Conservation (phyloP, 306 rosid species). For the Morella rubra region DNA sequence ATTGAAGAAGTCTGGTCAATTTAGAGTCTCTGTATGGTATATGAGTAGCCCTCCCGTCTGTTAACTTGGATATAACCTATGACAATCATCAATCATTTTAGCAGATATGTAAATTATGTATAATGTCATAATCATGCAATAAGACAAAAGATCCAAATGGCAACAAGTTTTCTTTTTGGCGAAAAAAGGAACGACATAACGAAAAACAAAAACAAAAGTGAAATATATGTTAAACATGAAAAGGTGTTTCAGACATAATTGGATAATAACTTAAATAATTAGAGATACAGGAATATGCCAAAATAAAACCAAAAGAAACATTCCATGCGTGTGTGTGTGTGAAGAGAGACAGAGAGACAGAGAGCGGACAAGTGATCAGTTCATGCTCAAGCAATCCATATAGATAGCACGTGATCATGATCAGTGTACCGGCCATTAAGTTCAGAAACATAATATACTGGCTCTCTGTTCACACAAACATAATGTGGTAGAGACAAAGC, state of each 20-base stretch:
- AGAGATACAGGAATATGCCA: background rate
- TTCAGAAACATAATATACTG: background rate
- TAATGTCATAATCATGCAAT: conserved; percentile 4
- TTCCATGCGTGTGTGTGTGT: background rate
- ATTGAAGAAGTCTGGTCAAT: conserved; percentile 91
- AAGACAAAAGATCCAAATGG: background rate
- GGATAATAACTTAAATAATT: background rate
- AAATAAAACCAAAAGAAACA: background rate
- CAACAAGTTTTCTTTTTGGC: background rate
- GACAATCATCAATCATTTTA: conserved; percentile 33
- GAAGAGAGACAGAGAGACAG: background rate
- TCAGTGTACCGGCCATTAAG: background rate
- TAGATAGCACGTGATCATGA: background rate
- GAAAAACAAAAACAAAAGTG: background rate
- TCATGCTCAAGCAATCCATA: background rate
- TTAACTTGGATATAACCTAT: conserved; percentile 94
- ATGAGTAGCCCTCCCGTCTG: conserved; percentile 86
- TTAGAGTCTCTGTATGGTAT: conserved; percentile 96
- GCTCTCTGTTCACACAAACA: background rate
- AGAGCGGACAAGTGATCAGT: background rate
- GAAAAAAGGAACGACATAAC: background rate
- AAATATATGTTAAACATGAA: conserved; percentile 8
- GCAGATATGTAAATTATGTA: conserved; percentile 9
- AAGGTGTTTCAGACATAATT: conserved; percentile 7
- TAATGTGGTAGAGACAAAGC: background rate